Percentiles rank a stretch among this genome's conserved stretches.
Evolutionary conservation across 345 rosid genomes (phyloP).

Genomic region (Gossypium australe): DNA sequence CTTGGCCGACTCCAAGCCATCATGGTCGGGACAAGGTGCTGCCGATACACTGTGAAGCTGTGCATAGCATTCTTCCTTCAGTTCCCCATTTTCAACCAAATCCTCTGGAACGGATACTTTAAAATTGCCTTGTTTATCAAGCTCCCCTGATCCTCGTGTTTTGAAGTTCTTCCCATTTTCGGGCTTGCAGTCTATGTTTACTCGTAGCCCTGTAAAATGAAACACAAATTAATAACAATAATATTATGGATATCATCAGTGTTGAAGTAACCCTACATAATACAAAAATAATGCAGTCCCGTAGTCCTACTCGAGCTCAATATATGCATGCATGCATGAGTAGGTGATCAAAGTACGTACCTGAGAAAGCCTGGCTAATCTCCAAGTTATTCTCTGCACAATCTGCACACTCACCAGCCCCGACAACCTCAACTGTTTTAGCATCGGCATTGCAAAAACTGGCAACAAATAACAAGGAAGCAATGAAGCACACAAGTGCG

Average conservation of each 20-base stretch:
- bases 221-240: background rate
- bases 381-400: slow-evolving; percentile 36
- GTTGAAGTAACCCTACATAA: too few relatives aligned
- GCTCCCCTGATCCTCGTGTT: slow-evolving; percentile 48
- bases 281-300: too few relatives aligned
- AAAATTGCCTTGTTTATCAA: slow-evolving; percentile 63
- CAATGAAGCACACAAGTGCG: slow-evolving; percentile 38
- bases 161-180: slow-evolving; percentile 41
- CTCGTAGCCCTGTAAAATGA: slow-evolving; percentile 50
- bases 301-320: too few relatives aligned
- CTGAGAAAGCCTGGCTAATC: slow-evolving; percentile 51
- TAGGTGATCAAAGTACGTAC: slow-evolving; percentile 9
- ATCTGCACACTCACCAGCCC: slow-evolving; percentile 61
- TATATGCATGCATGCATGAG: background rate
- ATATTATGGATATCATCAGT: too few relatives aligned
- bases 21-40: slow-evolving; percentile 55
- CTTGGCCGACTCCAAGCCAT: slow-evolving; percentile 50
- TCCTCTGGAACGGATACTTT: slow-evolving; percentile 45
- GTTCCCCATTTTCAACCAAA: slow-evolving; percentile 42
- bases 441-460: slow-evolving; percentile 37
- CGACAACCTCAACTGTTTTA: slow-evolving; percentile 45
- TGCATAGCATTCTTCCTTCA: slow-evolving; percentile 78
- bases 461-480: slow-evolving; percentile 25
- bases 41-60: slow-evolving; percentile 66
- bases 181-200: slow-evolving; percentile 63